A percentile compares a stretch with the other conserved stretches of the same genome.
Evolutionary conservation across 441 rosid species (phyloP).

Genomic region (Erodium trifolium): DNA sequence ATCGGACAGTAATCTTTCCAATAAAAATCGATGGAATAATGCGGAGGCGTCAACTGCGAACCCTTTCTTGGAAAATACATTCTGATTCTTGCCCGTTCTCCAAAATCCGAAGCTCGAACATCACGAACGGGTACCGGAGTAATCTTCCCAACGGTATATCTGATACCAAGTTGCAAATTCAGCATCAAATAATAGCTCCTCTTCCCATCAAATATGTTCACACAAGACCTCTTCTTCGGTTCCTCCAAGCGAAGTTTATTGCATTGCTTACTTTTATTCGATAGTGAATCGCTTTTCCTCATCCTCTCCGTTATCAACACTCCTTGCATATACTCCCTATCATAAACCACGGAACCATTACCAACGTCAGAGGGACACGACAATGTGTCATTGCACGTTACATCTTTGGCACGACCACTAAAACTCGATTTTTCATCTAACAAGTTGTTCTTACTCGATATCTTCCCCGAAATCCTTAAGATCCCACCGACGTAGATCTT

Average conservation of each 20-base stretch:
- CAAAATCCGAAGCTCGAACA: conserved; percentile 83
- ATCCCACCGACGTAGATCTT: conserved; percentile 35
- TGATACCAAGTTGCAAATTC: conserved; percentile 93
- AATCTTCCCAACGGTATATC: conserved; percentile 94
- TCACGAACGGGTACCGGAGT: conserved; percentile 88
- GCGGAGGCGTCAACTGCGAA: conserved; percentile 88
- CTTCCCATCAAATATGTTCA: conserved; percentile 36
- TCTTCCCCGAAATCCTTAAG: conserved; percentile 38
- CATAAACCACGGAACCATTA: conserved; percentile 45
- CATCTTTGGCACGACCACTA: conserved; percentile 33
- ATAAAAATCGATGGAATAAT: conserved; percentile 68
- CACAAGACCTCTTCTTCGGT: conserved; percentile 36
- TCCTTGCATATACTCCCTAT: conserved; percentile 93
- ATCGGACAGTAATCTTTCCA: conserved; percentile 99
- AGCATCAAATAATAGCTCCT: conserved; percentile 71
- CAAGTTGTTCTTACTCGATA: conserved; percentile 34
- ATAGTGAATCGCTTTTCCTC: conserved; percentile 31
- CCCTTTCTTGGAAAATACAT: conserved; percentile 86
- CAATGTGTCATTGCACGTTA: conserved; percentile 26
- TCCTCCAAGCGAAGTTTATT: conserved; percentile 39
- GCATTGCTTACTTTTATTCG: conserved; percentile 36
- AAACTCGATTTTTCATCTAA: conserved; percentile 37
- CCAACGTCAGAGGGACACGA: conserved; percentile 32
- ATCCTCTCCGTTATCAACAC: conserved; percentile 65
- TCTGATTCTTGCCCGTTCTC: conserved; percentile 81